Percentiles rank a stretch among this genome's conserved stretches.
These are phyloP conservation scores for Fragaria ananassa DNA, from an alignment of 306 rosid species.

Conservation along the genomic window DNA sequence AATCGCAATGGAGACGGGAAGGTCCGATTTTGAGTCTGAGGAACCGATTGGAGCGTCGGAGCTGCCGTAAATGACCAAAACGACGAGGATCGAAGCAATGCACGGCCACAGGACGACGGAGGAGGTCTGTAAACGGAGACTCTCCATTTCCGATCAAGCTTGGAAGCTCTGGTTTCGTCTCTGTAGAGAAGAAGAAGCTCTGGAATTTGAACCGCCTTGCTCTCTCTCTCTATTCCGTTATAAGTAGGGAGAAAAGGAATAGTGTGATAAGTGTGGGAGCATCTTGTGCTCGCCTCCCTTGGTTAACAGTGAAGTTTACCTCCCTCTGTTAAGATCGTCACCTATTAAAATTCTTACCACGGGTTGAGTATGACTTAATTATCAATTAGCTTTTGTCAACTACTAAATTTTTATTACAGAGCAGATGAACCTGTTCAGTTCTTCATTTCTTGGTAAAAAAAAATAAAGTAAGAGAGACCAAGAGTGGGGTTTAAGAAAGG, in stretches of 20 bases:
- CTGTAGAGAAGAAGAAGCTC: not conserved
- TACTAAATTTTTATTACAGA: no score
- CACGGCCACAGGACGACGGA: constrained; percentile 1
- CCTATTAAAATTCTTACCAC: not conserved
- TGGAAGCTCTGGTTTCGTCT: not conserved
- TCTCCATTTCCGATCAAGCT: constrained; percentile 3
- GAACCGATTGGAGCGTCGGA: not conserved
- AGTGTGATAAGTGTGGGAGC: not conserved
- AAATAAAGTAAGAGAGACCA: no score
- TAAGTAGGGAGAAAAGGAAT: not conserved
- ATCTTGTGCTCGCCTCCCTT: not conserved
- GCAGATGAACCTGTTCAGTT: no score
- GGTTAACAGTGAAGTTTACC: not conserved
- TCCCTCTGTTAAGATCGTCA: not conserved
- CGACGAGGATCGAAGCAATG: constrained; percentile 16
- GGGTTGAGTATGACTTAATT: not conserved
- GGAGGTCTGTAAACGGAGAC: not conserved
- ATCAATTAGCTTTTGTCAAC: no score
- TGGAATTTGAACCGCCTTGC: constrained; percentile 1
- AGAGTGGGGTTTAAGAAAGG: no score
- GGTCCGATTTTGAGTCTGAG: not conserved
- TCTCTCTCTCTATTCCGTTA: not conserved
- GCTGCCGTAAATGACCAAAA: not conserved
- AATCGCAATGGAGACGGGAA: constrained; percentile 6
- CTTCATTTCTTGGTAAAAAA: no score